Conservation (phyloP, 2,329 filamentous ascomycete genomes). For the Alternaria burnsii region DNA sequence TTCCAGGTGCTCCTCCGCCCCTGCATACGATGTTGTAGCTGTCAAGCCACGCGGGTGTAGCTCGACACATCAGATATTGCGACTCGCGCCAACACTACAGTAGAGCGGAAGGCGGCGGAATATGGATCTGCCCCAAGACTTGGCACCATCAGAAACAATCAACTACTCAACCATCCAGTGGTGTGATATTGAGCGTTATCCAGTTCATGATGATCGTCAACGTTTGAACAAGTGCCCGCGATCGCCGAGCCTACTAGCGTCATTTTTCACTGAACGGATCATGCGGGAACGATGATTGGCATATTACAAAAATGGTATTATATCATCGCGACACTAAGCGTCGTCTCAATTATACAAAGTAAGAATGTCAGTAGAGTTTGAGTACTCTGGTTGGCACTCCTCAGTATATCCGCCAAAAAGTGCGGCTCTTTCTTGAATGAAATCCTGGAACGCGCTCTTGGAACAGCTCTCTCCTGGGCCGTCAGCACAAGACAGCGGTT, state of each 20-base stretch:
- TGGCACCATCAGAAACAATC: neutral
- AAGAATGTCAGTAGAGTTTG: conserved; percentile 54
- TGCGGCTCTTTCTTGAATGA: conserved; percentile 54
- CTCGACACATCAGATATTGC: neutral
- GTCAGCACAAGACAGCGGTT: conserved; percentile 59
- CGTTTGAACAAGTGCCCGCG: conserved; percentile 1
- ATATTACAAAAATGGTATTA: neutral
- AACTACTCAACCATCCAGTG: neutral
- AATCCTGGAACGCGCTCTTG: conserved; percentile 53
- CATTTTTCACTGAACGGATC: conserved; percentile 3
- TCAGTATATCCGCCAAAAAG: conserved; percentile 55
- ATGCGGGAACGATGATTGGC: neutral
- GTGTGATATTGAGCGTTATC: neutral
- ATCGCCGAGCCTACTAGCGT: neutral
- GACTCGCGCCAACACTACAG: neutral
- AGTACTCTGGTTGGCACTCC: conserved; percentile 54
- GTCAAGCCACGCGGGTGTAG: neutral
- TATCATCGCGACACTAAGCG: neutral
- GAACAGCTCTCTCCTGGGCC: conserved; percentile 63
- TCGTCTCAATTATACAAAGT: conserved; percentile 23
- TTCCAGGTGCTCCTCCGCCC: neutral
- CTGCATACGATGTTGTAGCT: conserved; percentile 1
- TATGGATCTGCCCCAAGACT: neutral
- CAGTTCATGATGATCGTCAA: neutral
- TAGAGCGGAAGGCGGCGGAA: neutral